Evolutionary conservation across 192 early-diverging fungal genomes (phyloP).

Genomic region (Backusella tarrabulga): DNA sequence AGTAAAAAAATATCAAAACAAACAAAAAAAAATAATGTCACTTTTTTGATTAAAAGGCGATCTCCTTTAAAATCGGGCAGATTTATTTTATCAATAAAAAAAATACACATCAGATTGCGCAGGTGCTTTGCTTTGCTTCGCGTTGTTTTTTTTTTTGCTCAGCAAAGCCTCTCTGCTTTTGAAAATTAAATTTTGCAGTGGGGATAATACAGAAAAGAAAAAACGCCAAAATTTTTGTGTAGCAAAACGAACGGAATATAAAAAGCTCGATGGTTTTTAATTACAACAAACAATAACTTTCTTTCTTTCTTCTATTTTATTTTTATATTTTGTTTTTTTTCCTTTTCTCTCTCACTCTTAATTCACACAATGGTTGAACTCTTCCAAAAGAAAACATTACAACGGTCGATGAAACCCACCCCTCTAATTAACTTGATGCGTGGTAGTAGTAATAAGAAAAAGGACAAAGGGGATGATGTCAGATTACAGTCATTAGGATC

Average conservation of each 20-base stretch:
- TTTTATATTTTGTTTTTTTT: not conserved
- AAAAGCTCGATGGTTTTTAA: not conserved
- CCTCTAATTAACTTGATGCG: not conserved
- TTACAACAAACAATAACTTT: not conserved
- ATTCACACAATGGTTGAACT: not conserved
- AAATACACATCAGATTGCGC: not conserved
- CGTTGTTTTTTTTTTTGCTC: not conserved
- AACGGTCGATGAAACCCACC: not conserved
- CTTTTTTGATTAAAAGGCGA: not conserved
- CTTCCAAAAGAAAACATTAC: conserved; percentile 1
- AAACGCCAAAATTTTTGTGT: not conserved
- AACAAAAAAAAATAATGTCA: not conserved
- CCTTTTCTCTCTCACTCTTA: not conserved
- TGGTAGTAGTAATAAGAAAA: not conserved
- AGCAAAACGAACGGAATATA: not conserved
- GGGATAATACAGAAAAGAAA: not conserved
- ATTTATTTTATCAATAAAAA: not conserved
- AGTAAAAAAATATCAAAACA: not conserved
- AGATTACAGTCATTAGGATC: conserved; percentile 4
- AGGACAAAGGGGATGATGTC: not conserved
- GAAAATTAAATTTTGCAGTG: not conserved
- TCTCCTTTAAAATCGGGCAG: not conserved
- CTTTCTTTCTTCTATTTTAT: not conserved
- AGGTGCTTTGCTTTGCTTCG: not conserved
- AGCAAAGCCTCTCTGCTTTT: not conserved